Conservation (phyloP, 75 land plant species). For the Cunninghamia lanceolata region DNA sequence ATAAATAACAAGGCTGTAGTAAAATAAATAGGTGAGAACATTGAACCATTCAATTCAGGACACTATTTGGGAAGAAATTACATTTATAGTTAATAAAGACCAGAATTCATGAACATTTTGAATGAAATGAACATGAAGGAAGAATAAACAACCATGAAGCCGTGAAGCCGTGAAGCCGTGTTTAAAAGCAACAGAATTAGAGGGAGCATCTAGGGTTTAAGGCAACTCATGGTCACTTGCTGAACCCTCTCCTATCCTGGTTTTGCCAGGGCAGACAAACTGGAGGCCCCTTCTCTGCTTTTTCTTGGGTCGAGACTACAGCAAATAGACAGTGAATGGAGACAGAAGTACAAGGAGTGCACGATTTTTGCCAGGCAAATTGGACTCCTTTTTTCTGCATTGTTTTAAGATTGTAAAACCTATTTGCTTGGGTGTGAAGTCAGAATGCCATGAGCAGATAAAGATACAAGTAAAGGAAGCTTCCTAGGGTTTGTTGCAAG, state of each 20-base stretch:
- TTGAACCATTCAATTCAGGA: background rate
- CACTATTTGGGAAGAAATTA: background rate
- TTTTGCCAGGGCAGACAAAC: background rate
- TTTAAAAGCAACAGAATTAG: background rate
- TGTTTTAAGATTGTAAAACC: background rate
- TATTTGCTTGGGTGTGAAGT: background rate
- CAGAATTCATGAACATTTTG: background rate
- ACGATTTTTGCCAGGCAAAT: background rate
- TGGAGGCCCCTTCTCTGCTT: background rate
- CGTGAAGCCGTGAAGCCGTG: background rate
- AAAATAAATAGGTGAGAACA: background rate
- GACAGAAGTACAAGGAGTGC: background rate
- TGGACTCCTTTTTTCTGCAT: background rate
- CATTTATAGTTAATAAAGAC: background rate
- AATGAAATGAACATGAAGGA: background rate
- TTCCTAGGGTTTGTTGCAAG: background rate
- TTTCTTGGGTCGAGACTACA: too few relatives aligned
- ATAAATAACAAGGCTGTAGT: background rate
- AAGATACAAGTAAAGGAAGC: background rate
- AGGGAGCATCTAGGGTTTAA: background rate
- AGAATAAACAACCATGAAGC: background rate
- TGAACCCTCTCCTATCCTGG: background rate
- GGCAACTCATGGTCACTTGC: background rate
- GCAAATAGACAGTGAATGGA: background rate
- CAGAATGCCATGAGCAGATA: background rate